phyloP scores from a whole-genome alignment of 768 basidiomycete genomes.

The Candolleomyces efflorescens region DNA sequence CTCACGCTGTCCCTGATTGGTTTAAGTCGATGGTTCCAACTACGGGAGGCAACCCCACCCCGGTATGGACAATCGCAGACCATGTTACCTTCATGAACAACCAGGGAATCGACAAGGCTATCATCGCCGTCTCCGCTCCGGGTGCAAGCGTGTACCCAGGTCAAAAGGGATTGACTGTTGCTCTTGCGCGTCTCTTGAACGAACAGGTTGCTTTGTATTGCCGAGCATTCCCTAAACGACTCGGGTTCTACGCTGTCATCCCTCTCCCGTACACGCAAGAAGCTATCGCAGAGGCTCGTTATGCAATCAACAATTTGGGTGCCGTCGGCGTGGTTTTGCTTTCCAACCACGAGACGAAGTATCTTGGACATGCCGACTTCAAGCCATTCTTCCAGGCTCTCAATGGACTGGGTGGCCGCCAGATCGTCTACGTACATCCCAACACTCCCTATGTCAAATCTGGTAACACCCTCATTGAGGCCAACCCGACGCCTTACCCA shows the following conservation, averaged over 20 bases:
- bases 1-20: conserved; percentile 28
- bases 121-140: conserved; percentile 29
- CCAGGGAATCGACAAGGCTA: conserved; percentile 23
- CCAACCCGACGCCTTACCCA: conserved; percentile 30
- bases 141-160: conserved; percentile 27
- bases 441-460: conserved; percentile 23
- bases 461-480: conserved; percentile 22
- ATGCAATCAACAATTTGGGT: conserved; percentile 27
- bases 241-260: conserved; percentile 30
- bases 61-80: conserved; percentile 22
- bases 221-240: conserved; percentile 20
- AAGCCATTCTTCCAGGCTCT: conserved; percentile 28
- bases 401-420: conserved; percentile 21
- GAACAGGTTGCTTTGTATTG: conserved; percentile 29
- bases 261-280: conserved; percentile 29
- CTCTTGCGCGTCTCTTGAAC: conserved; percentile 30
- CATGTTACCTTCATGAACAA: conserved; percentile 27
- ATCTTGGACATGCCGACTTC: conserved; percentile 25
- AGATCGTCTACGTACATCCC: conserved; percentile 29
- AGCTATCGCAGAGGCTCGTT: conserved; percentile 27
- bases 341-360: conserved; percentile 27
- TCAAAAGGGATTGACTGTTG: conserved; percentile 21
- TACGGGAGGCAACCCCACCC: conserved; percentile 27
- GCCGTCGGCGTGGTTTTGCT: conserved; percentile 28
- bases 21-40: conserved; percentile 24